Percentiles rank a stretch among this genome's conserved stretches.
Conservation (phyloP, 164 flowering plant species). For the Pachysandra terminalis region DNA sequence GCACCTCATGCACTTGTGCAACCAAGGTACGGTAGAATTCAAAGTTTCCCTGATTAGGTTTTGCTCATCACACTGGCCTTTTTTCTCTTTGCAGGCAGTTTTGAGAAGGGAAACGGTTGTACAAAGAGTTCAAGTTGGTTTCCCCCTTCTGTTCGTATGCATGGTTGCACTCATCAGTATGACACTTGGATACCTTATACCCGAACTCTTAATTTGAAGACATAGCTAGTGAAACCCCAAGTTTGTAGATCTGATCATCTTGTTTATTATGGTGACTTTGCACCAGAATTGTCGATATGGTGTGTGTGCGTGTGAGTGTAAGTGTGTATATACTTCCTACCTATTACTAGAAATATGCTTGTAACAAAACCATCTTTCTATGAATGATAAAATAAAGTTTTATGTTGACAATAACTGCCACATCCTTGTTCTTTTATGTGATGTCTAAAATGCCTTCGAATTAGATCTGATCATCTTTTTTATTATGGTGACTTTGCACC, state of each 20-base stretch:
- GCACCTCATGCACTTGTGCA: too few species aligned
- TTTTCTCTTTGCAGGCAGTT: conserved; percentile 35
- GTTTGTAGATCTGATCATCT: background rate
- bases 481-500: background rate
- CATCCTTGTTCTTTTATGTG: background rate
- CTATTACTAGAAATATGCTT: too few species aligned
- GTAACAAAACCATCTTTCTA: too few species aligned
- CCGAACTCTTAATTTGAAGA: background rate
- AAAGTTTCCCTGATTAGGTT: background rate
- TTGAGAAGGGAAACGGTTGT: conserved; percentile 27
- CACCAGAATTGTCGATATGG: background rate
- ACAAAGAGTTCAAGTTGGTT: conserved; percentile 52
- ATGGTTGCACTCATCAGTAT: conserved; percentile 59
- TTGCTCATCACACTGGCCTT: background rate
- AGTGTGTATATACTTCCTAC: too few species aligned
- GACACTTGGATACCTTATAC: conserved; percentile 42
- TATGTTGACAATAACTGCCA: background rate
- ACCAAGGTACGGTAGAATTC: too few species aligned
- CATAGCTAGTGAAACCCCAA: background rate
- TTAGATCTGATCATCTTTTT: too few species aligned
- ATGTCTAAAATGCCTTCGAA: background rate
- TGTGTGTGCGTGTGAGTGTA: too few species aligned
- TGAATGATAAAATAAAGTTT: too few species aligned
- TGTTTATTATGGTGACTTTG: background rate
- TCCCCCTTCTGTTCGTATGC: conserved; percentile 70